A percentile compares a stretch with the other conserved stretches of the same genome.
These are phyloP conservation scores for Posidonia australis DNA, from an alignment of 106 monocot genomes.

Conservation along the genomic window DNA sequence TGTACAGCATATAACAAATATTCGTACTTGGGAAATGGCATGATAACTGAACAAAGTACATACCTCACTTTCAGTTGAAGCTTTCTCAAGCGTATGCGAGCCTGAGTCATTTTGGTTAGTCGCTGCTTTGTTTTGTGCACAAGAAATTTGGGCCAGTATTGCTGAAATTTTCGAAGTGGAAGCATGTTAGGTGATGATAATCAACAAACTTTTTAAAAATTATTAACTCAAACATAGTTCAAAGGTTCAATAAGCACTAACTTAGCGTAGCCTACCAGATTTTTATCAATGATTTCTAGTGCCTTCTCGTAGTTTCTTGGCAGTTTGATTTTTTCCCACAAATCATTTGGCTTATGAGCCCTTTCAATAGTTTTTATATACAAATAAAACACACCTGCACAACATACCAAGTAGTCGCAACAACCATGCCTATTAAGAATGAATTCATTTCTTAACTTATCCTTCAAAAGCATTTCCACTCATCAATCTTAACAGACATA, in stretches of 20 bases:
- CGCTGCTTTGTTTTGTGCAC: slow-evolving; percentile 95
- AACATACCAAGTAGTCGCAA: background rate
- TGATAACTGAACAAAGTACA: too few species aligned
- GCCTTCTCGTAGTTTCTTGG: slow-evolving; percentile 95
- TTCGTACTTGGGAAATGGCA: background rate
- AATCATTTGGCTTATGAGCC: slow-evolving; percentile 83
- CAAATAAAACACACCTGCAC: slow-evolving; percentile 80
- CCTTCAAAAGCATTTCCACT: too few species aligned
- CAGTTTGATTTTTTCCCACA: slow-evolving; percentile 94
- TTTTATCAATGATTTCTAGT: slow-evolving; percentile 70
- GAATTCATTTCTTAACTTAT: too few species aligned
- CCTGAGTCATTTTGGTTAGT: slow-evolving; percentile 96
- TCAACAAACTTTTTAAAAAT: background rate
- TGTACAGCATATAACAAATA: too few species aligned
- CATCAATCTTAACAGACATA: background rate
- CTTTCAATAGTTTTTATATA: slow-evolving; percentile 98
- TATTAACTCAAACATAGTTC: too few species aligned
- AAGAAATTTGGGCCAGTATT: slow-evolving; percentile 94
- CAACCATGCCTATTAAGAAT: background rate
- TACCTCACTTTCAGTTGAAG: slow-evolving; percentile 93
- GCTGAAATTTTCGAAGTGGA: slow-evolving; percentile 24
- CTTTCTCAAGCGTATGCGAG: slow-evolving; percentile 88
- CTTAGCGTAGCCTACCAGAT: slow-evolving; percentile 36
- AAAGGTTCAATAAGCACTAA: background rate
- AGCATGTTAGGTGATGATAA: slow-evolving; percentile 5